Percentiles rank a stretch among this genome's conserved stretches.
These are phyloP conservation scores for Plasmodium inui DNA, from an alignment of 169 alveolate species.

Conservation along the genomic window DNA sequence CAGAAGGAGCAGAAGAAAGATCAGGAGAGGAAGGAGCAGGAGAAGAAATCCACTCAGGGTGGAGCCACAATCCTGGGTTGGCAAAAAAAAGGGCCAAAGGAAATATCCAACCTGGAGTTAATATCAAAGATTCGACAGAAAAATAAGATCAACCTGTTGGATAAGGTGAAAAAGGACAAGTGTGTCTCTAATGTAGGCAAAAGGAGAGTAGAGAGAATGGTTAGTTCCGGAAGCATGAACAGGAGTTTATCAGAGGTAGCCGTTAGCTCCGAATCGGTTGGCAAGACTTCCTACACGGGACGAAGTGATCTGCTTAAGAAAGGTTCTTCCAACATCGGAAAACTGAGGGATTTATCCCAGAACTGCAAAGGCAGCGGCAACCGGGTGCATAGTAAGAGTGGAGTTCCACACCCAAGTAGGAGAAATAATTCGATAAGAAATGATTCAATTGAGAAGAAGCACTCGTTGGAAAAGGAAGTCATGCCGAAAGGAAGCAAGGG, in stretches of 20 bases:
- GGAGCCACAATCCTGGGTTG: neutral
- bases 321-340: neutral
- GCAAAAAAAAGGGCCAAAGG: neutral
- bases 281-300: neutral
- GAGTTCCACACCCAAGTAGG: neutral
- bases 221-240: neutral
- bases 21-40: neutral
- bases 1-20: no score
- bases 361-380: neutral
- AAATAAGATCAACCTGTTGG: neutral
- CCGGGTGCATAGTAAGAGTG: neutral
- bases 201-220: neutral
- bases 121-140: slow-evolving; percentile 20
- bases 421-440: slow-evolving; percentile 6
- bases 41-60: neutral
- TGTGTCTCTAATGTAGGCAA: neutral
- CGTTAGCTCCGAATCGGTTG: neutral
- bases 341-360: neutral
- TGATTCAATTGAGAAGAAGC: neutral
- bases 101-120: slow-evolving; percentile 9
- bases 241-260: neutral
- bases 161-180: neutral
- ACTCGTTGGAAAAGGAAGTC: neutral
- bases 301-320: neutral
- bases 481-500: neutral